Base-by-base conservation (phyloP, 768 basidiomycete species). In the Boletus pseudopeckii region DNA sequence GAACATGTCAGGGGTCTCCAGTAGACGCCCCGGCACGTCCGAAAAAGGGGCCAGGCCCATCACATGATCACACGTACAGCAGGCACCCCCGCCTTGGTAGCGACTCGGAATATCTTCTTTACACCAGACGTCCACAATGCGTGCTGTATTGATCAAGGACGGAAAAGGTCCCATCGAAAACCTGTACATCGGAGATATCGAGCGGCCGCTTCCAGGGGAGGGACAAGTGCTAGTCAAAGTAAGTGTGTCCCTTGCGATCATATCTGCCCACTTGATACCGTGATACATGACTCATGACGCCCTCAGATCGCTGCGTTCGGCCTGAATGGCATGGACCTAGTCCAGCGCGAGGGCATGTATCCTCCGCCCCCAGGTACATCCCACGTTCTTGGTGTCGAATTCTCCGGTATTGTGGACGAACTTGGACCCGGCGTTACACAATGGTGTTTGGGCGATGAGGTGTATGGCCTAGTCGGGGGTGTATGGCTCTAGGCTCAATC, bases 271-370 rank as follows among this genome's bases (percentile, higher is more conserved):
- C n/a, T n/a, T n/a, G 11, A 34, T 24, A 39, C 28, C 41, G 20
- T n/a, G 41, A 52, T 36, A 26, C 14, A 39, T n/a, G 42, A 48
- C 48, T 45, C 9, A 50, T 39, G 48, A 37, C 36, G 43, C 42
- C 39, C 51, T 26, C 57, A 91, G 88, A 77, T 90, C 64, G 83
- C 82, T 68, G 86, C 86, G 1, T 94, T 95, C 67, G 90, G 91
- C n/a, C 71, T 95, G 54, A 95, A 95, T 71, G 80, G 93, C 30
- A 86, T 91, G 91, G 92, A 95, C 64, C 77, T 92, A 50, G 48
- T 58, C 7, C 92, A 91, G 67, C 81, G 87, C 7, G 76, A 84
- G 64, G 88, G 86, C 1, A 62, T 67, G n/a, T 93, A 93, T 66
- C 86, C 89, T 17, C 71, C 79, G n/a, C 92, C 92, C 30, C 77